These are phyloP conservation scores for Leccinum ochraceum DNA, from an alignment of 768 basidiomycete genomes.

Conservation along the genomic window DNA sequence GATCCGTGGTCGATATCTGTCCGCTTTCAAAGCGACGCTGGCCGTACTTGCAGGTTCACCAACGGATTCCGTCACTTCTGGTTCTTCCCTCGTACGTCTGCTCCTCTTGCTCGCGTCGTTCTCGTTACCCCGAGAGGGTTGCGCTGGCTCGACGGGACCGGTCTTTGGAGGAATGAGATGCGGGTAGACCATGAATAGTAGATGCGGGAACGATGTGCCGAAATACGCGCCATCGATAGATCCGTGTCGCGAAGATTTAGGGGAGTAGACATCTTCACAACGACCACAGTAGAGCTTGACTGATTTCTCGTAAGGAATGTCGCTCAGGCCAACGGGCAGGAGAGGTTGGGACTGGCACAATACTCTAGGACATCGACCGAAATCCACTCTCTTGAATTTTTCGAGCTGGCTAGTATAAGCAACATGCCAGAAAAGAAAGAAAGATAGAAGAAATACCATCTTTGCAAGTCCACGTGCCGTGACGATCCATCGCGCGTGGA, in stretches of 20 bases:
- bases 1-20: conserved; percentile 88
- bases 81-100: conserved; percentile 57
- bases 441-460: conserved; percentile 62
- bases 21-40: conserved; percentile 82
- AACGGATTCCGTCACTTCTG: conserved; percentile 51
- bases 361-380: conserved; percentile 97
- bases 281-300: conserved; percentile 98
- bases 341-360: conserved; percentile 93
- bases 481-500: conserved; percentile 96
- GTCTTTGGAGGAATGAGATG: conserved; percentile 86
- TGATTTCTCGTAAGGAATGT: conserved; percentile 97
- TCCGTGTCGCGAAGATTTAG: conserved; percentile 95
- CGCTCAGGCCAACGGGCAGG: conserved; percentile 94
- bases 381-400: conserved; percentile 98
- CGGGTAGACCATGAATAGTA: conserved; percentile 96
- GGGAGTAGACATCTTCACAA: conserved; percentile 98
- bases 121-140: conserved; percentile 27
- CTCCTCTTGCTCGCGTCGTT: conserved; percentile 37
- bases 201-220: conserved; percentile 96
- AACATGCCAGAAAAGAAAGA: neutral
- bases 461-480: conserved; percentile 91
- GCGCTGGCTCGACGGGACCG: conserved; percentile 44
- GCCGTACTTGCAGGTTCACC: conserved; percentile 78
- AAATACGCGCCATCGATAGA: conserved; percentile 99
- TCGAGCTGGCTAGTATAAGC: conserved; percentile 61